A percentile compares a stretch with the other conserved stretches of the same genome.
These are phyloP conservation scores for Hysterangium stoloniferum DNA, from an alignment of 768 basidiomycete genomes.

Conservation along the genomic window DNA sequence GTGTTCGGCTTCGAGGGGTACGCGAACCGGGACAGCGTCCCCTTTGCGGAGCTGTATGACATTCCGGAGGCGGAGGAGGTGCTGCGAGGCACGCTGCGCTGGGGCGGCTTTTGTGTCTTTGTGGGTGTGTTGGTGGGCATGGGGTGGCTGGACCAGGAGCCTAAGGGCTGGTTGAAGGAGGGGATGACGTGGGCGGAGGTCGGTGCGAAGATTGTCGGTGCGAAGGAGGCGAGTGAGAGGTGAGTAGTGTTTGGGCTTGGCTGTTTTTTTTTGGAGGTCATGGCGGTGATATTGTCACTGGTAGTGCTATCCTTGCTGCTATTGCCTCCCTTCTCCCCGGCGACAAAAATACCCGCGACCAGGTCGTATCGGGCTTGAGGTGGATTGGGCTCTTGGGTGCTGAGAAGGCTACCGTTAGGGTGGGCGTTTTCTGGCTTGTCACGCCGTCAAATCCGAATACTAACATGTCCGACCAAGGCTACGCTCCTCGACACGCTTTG, in stretches of 20 bases:
- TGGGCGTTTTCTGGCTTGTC: too few relatives aligned
- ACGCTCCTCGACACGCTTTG: slow-evolving; percentile 94
- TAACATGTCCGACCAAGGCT: too few relatives aligned
- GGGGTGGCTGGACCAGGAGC: slow-evolving; percentile 73
- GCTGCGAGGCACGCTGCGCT: slow-evolving; percentile 87
- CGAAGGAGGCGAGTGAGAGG: slow-evolving; percentile 63
- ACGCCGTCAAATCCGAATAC: too few relatives aligned
- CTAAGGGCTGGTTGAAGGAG: slow-evolving; percentile 71
- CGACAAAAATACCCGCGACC: slow-evolving; percentile 60
- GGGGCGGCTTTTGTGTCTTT: slow-evolving; percentile 96
- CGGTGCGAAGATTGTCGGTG: slow-evolving; percentile 65
- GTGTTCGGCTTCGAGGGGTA: slow-evolving; percentile 96
- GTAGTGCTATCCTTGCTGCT: neutral
- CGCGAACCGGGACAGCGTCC: slow-evolving; percentile 90
- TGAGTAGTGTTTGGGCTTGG: slow-evolving; percentile 24
- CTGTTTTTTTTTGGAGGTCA: slow-evolving; percentile 1
- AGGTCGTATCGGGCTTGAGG: slow-evolving; percentile 82
- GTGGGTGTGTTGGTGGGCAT: slow-evolving; percentile 79
- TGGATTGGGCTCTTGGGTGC: slow-evolving; percentile 83
- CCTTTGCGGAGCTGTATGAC: slow-evolving; percentile 85
- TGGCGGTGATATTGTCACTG: too few relatives aligned
- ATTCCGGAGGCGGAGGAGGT: slow-evolving; percentile 93
- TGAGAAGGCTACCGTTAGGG: slow-evolving; percentile 52
- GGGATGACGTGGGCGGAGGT: slow-evolving; percentile 80
- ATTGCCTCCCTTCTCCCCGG: slow-evolving; percentile 39